Percentiles rank a stretch among this genome's conserved stretches.
phyloP scores from a whole-genome alignment of 139 green algal genomes.

The Tetradesmus obliquus region DNA sequence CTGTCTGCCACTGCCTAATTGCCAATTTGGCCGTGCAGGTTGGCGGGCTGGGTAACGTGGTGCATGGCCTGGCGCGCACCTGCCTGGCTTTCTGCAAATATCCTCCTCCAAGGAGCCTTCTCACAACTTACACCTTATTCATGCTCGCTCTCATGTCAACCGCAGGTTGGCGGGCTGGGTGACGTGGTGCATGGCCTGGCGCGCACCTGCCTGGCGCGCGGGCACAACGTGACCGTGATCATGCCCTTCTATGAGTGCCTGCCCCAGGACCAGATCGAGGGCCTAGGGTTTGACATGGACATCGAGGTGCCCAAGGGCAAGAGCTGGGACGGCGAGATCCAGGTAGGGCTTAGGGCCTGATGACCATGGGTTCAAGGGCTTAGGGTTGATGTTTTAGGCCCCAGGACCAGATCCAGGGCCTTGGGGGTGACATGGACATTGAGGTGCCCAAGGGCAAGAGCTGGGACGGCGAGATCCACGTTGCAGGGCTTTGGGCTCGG shows the following conservation, averaged over 20 bases:
- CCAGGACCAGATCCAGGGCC: slow-evolving; percentile 50
- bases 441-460: slow-evolving; percentile 81
- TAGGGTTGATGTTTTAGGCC: not conserved
- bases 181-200: slow-evolving; percentile 92
- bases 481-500: not conserved
- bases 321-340: slow-evolving; percentile 78
- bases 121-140: not conserved
- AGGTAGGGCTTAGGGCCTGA: slow-evolving; percentile 38
- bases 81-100: slow-evolving; percentile 47
- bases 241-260: slow-evolving; percentile 95
- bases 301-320: slow-evolving; percentile 85
- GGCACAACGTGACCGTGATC: slow-evolving; percentile 84
- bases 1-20: no score
- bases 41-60: slow-evolving; percentile 75
- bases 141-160: not conserved
- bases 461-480: slow-evolving; percentile 78
- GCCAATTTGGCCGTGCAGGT: not conserved
- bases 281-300: slow-evolving; percentile 78
- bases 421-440: slow-evolving; percentile 82
- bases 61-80: slow-evolving; percentile 79
- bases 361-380: not conserved
- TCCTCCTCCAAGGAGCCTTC: not conserved
- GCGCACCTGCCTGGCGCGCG: slow-evolving; percentile 71
- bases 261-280: slow-evolving; percentile 58
- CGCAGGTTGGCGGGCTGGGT: slow-evolving; percentile 90